Base-by-base conservation (phyloP, 768 basidiomycete species). In the Hygrophorus pudorinus region DNA sequence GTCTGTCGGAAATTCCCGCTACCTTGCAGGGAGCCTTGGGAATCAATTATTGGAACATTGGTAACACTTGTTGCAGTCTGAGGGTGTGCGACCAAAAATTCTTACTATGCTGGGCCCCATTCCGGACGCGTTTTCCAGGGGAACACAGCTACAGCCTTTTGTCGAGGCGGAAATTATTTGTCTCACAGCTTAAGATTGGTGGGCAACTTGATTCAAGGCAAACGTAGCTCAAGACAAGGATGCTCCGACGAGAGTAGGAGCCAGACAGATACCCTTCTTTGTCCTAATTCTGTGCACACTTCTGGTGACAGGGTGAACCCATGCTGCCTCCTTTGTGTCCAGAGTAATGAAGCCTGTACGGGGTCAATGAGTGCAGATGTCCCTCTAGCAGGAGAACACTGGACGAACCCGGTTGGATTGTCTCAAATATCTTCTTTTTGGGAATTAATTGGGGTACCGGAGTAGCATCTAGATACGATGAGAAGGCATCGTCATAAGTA, bases 371-470 rank as follows among this genome's bases (percentile, higher is more conserved):
- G 37, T 42, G 28, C 24, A 38, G 42, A 40, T 2, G 14, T 16
- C 12, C 6, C 14, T 1, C 33, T n/a, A 21, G 5, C 8, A 18
- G 24, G 11, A 36, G n/a, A 12, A 32, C 12, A 4, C 8, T 37
- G 38, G 2, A 44, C 56, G 36, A 53, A 82, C 89, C 85, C 41
- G 92, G 91, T 59, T 96, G 96, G 40, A 99, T 78, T 0, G 92
- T 84, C 66, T 99, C 96, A 56, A 97, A 99, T 27, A 98, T 87
- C 68, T 98, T 99, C 71, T 96, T 98, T 68, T 98, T 99, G 10
- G 96, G 96, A 63, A 97, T 97, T 46, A 99, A 70, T 56, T 93
- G 90, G 5, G 83, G 56, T 17, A 94, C 66, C 0, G 92, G 85
- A 14, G 69, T 73, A 1, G 72, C 71, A 53, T 67, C 83, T 83